phyloP scores from a whole-genome alignment of 2,329 filamentous ascomycete genomes.

The Xenosphaeropsis pyriputrescens region DNA sequence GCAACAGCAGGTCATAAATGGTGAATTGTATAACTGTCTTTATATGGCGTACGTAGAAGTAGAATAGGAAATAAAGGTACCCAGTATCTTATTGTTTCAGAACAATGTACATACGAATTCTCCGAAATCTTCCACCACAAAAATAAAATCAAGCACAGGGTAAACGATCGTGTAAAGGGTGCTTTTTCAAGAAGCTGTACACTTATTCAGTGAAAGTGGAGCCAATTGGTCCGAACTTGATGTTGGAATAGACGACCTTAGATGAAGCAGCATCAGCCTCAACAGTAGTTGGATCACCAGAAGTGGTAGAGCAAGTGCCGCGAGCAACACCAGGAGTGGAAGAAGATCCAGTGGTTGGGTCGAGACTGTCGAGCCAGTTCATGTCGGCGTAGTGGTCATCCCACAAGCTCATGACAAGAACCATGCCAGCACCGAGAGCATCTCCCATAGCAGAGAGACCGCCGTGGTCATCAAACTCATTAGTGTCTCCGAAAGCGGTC shows the following conservation, averaged over 20 bases:
- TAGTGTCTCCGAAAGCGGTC: conserved; percentile 35
- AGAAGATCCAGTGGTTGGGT: conserved; percentile 30
- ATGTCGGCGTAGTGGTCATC: conserved; percentile 46
- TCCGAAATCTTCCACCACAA: too few species aligned
- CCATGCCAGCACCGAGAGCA: conserved; percentile 38
- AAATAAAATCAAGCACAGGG: too few species aligned
- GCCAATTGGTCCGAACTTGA: conserved; percentile 17
- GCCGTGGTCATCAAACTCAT: conserved; percentile 36
- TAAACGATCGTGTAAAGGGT: too few species aligned
- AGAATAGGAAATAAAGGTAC: too few species aligned
- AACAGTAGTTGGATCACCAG: conserved; percentile 34
- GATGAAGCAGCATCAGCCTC: conserved; percentile 29
- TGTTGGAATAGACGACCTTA: conserved; percentile 21
- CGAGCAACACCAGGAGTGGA: conserved; percentile 32
- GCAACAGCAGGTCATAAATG: too few species aligned
- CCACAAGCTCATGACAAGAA: conserved; percentile 47
- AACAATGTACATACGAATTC: too few species aligned
- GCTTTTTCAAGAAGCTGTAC: too few species aligned
- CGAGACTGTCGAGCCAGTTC: conserved; percentile 61
- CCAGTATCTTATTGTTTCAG: too few species aligned
- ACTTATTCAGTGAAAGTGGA: conserved; percentile 7
- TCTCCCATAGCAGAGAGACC: conserved; percentile 38
- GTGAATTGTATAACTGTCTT: too few species aligned
- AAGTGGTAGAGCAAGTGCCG: conserved; percentile 35
- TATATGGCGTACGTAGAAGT: too few species aligned